phyloP scores from a whole-genome alignment of 2,329 filamentous ascomycete genomes.

The Botrytis paeoniae region DNA sequence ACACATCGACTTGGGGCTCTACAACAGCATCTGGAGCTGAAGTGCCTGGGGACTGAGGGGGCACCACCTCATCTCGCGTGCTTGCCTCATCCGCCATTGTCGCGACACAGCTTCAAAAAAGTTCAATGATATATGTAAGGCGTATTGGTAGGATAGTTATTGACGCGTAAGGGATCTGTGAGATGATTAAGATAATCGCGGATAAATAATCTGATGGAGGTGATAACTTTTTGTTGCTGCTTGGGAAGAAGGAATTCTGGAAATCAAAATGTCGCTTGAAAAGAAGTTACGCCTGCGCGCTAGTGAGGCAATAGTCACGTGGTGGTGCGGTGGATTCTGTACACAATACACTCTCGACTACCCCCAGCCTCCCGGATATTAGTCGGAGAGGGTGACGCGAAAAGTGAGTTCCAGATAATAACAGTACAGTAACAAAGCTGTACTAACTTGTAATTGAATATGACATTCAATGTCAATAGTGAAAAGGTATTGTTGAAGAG shows the following conservation, averaged over 20 bases:
- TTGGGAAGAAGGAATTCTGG: conserved; percentile 21
- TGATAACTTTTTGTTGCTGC: conserved; percentile 26
- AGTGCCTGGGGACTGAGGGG: conserved; percentile 24
- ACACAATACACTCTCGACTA: conserved; percentile 16
- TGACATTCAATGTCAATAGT: conserved; percentile 8
- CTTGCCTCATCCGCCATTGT: conserved; percentile 35
- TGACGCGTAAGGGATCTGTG: conserved; percentile 28
- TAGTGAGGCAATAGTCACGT: conserved; percentile 20
- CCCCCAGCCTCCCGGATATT: conserved; percentile 20
- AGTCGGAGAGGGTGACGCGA: conserved; percentile 14
- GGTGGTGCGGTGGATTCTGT: conserved; percentile 18
- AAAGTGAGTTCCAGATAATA: conserved; percentile 16
- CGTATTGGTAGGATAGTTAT: conserved; percentile 15
- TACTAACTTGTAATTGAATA: conserved; percentile 5
- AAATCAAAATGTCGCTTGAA: conserved; percentile 25
- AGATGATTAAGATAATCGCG: conserved; percentile 22
- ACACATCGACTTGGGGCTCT: conserved; percentile 24
- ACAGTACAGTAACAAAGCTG: not conserved
- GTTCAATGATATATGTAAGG: conserved; percentile 19
- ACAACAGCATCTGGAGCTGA: conserved; percentile 21
- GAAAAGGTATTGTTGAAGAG: conserved; percentile 1
- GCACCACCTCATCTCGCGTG: conserved; percentile 25
- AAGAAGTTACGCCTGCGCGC: conserved; percentile 21
- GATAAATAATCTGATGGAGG: conserved; percentile 24
- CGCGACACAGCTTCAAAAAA: conserved; percentile 27